These are phyloP conservation scores for Aeschynomene evenia DNA, from an alignment of 306 rosid species.

Conservation along the genomic window DNA sequence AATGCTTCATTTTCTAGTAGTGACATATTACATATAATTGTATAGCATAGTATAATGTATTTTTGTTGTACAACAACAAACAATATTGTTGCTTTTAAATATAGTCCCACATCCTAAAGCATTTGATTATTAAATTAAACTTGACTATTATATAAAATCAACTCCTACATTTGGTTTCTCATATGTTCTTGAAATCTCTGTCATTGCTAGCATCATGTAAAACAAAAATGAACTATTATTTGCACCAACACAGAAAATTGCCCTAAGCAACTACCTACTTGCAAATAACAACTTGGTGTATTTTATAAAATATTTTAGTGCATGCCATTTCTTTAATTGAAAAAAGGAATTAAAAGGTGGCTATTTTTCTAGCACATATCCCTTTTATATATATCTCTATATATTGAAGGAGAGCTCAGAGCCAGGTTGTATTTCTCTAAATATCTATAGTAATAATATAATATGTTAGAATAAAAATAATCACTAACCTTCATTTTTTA, in stretches of 20 bases:
- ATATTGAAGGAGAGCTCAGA: not conserved
- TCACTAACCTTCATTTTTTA: too few relatives aligned
- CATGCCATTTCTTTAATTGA: not conserved
- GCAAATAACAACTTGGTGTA: not conserved
- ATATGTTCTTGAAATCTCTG: not conserved
- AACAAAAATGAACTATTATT: not conserved
- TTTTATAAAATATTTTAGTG: not conserved
- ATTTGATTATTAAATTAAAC: not conserved
- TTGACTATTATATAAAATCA: not conserved
- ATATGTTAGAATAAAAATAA: too few relatives aligned
- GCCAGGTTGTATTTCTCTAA: too few relatives aligned
- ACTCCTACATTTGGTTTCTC: not conserved
- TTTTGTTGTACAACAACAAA: too few relatives aligned
- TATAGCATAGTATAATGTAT: too few relatives aligned
- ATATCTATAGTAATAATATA: too few relatives aligned
- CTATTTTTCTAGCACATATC: constrained; percentile 12
- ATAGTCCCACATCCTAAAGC: not conserved
- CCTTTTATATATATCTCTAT: not conserved
- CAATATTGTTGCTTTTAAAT: too few relatives aligned
- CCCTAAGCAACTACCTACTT: not conserved
- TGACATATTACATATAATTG: too few relatives aligned
- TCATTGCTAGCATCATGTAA: not conserved
- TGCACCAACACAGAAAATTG: not conserved
- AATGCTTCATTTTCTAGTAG: too few relatives aligned
- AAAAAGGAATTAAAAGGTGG: constrained; percentile 3